phyloP scores from a whole-genome alignment of 2,329 filamentous ascomycete genomes.

The Apiospora arundinis region DNA sequence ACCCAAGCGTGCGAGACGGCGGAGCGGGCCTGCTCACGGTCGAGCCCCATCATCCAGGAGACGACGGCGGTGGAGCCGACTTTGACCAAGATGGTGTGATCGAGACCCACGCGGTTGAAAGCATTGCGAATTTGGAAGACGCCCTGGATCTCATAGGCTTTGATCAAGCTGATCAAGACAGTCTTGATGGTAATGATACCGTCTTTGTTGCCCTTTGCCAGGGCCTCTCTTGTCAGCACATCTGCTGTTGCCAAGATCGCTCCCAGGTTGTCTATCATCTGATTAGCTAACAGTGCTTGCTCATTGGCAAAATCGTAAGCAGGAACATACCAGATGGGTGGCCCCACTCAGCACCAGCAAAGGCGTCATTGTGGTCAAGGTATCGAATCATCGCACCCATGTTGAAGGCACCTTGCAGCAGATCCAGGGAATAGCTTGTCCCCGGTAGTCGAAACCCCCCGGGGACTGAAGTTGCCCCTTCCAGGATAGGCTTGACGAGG shows the following conservation, averaged over 20 bases:
- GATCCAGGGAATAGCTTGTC: slow-evolving; percentile 43
- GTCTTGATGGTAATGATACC: slow-evolving; percentile 39
- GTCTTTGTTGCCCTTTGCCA: slow-evolving; percentile 20
- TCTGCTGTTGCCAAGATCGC: slow-evolving; percentile 45
- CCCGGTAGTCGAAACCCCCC: slow-evolving; percentile 43
- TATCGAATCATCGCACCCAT: slow-evolving; percentile 46
- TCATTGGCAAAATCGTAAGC: neutral
- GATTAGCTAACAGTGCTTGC: slow-evolving; percentile 12
- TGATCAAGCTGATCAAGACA: slow-evolving; percentile 43
- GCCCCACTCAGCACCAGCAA: slow-evolving; percentile 48
- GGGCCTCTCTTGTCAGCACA: slow-evolving; percentile 30
- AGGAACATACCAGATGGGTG: slow-evolving; percentile 40
- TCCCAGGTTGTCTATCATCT: slow-evolving; percentile 43
- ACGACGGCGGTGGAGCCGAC: slow-evolving; percentile 47
- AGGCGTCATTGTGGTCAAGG: slow-evolving; percentile 49
- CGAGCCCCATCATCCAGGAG: slow-evolving; percentile 44
- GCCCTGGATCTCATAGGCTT: slow-evolving; percentile 51
- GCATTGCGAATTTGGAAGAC: slow-evolving; percentile 43
- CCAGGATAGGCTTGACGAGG: slow-evolving; percentile 26
- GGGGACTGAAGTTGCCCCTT: slow-evolving; percentile 24
- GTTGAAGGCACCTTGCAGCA: slow-evolving; percentile 46
- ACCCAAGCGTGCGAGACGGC: slow-evolving; percentile 48
- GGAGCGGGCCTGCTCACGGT: slow-evolving; percentile 40
- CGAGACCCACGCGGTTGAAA: slow-evolving; percentile 47
- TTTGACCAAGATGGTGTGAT: slow-evolving; percentile 50